Base-by-base conservation (phyloP, 257 asterid genomes). In the Echites panduratus region DNA sequence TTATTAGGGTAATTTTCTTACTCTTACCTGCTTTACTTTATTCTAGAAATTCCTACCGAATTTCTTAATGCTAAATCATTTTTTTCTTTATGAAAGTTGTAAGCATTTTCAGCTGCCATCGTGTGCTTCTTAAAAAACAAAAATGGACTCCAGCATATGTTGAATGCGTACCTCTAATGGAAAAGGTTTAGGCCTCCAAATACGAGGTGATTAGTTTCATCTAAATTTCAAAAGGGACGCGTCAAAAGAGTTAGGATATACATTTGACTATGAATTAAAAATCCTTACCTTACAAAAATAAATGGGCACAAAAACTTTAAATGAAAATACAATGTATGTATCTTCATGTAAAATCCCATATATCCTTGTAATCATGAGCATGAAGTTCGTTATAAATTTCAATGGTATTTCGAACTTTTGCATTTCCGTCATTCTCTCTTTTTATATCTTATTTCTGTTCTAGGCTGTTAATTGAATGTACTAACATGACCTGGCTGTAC, bases 1-100 rank as follows among this genome's bases (percentile, higher is more conserved):
- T 91, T 72, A 88, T 93, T 84, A 85, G 85, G 76, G 98, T 93
- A 83, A 73, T 69, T 67, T 73, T 54, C 68, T 57, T 73, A 61
- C 73, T 76, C 56, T 69, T 79, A 27, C 45, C 70, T 71, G 56
- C 40, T 53, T 48, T 45, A 68, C 27, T 58, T 1, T 22, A 62
- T 66, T 79, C 26, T 43, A 56, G 52, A 47, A 47, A 19, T 79
- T 64, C 20, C 32, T 44, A 20, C 54, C 7, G 45, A 49, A 47
- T 57, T 62, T 45, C 27, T 17, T 24, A 41, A 77, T 72, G 43
- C 9, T 20, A 7, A 4, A 9, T 50, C 14, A 27, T 9, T 49
- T 50, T 50, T 50, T 50, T 20, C 56, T 50, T 50, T 16, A 20
- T 1, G 0, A 0, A 4, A 3, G 22, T 48, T 50, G 26, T n/a